phyloP scores from a whole-genome alignment of 2,329 filamentous ascomycete genomes.

The Nothophoma quercina region DNA sequence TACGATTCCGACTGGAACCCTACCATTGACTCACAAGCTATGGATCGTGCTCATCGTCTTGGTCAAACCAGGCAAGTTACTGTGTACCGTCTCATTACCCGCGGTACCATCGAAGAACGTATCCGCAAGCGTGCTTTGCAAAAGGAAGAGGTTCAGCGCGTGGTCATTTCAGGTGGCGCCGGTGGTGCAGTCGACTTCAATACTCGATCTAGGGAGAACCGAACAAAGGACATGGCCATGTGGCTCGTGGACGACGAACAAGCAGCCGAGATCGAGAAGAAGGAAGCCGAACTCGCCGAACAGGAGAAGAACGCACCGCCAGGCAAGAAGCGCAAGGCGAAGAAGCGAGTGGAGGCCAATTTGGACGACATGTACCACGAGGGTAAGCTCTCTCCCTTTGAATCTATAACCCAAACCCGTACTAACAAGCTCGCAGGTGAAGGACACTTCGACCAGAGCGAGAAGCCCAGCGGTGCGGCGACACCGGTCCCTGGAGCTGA shows the following conservation, averaged over 20 bases:
- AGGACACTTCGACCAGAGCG: slow-evolving; percentile 91
- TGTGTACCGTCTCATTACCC: slow-evolving; percentile 96
- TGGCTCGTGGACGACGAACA: slow-evolving; percentile 98
- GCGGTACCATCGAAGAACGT: slow-evolving; percentile 95
- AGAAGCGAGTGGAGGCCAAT: slow-evolving; percentile 66
- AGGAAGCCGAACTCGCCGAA: slow-evolving; percentile 83
- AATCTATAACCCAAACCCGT: background rate
- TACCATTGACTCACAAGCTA: slow-evolving; percentile 97
- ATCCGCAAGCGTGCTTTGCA: slow-evolving; percentile 96
- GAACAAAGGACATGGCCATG: slow-evolving; percentile 97
- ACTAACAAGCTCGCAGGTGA: slow-evolving; percentile 70
- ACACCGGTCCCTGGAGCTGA: slow-evolving; percentile 71
- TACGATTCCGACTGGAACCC: slow-evolving; percentile 99
- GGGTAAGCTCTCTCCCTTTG: no score
- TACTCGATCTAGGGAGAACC: slow-evolving; percentile 86
- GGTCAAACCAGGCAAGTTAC: slow-evolving; percentile 96
- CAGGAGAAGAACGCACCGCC: slow-evolving; percentile 61
- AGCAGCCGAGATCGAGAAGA: slow-evolving; percentile 89
- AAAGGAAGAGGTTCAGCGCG: slow-evolving; percentile 98
- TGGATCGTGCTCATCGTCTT: slow-evolving; percentile 97
- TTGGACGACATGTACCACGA: slow-evolving; percentile 99
- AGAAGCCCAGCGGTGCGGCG: slow-evolving; percentile 83
- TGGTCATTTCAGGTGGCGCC: slow-evolving; percentile 89
- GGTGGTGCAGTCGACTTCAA: slow-evolving; percentile 94
- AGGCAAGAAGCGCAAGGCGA: slow-evolving; percentile 66